phyloP scores from a whole-genome alignment of 106 monocot species.

The Chionographis japonica region DNA sequence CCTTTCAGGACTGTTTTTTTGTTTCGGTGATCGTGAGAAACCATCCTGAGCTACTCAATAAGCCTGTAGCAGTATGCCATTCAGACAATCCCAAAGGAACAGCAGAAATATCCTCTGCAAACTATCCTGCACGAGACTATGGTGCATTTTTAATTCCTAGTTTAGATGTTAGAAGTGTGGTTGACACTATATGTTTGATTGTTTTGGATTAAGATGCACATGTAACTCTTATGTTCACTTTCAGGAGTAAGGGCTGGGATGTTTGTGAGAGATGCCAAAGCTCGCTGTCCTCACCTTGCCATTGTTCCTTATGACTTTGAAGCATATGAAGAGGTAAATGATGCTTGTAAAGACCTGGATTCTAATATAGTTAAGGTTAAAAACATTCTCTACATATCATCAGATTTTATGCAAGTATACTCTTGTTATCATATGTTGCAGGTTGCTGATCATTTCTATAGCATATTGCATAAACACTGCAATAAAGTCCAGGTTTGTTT shows the following conservation, averaged over 20 bases:
- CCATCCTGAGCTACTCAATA: conserved; percentile 61
- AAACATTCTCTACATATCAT: conserved; percentile 6
- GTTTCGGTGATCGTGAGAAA: conserved; percentile 85
- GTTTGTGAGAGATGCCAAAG: conserved; percentile 96
- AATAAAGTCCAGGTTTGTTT: conserved; percentile 47
- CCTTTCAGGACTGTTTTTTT: conserved; percentile 89
- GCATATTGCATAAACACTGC: conserved; percentile 87
- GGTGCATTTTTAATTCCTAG: conserved; percentile 27
- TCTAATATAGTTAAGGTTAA: not conserved
- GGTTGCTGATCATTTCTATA: conserved; percentile 97
- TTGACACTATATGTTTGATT: not conserved
- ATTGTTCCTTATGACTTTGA: conserved; percentile 90
- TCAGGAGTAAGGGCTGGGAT: conserved; percentile 86
- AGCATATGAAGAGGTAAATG: conserved; percentile 80
- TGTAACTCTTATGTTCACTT: conserved; percentile 8
- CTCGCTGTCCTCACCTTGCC: conserved; percentile 70
- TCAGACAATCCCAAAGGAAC: conserved; percentile 95
- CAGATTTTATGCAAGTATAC: not conserved
- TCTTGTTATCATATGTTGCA: conserved; percentile 27
- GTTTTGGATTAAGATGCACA: not conserved
- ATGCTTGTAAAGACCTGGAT: not conserved
- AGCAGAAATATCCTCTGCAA: conserved; percentile 97
- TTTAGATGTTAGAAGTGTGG: not conserved
- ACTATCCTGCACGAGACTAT: conserved; percentile 84
- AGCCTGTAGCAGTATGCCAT: conserved; percentile 92